These are phyloP conservation scores for Eutrema heterophyllum DNA, from an alignment of 345 rosid genomes.

Conservation along the genomic window DNA sequence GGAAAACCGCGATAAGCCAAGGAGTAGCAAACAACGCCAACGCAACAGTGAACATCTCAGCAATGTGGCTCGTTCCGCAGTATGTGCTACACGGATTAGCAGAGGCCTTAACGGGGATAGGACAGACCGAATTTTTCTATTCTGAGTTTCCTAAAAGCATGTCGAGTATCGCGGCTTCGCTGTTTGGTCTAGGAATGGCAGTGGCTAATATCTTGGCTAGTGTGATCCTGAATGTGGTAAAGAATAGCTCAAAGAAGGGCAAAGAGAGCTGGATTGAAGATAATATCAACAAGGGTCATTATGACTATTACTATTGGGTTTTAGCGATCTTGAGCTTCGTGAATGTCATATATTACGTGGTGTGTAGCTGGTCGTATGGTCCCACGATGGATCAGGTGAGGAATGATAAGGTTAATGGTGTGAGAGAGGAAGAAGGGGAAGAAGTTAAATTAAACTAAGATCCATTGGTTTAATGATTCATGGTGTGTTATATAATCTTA, in stretches of 20 bases:
- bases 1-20: conserved; percentile 51
- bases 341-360: conserved; percentile 57
- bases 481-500: conserved; percentile 11
- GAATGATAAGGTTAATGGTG: conserved; percentile 38
- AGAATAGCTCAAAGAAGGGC: conserved; percentile 40
- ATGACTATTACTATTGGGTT: conserved; percentile 73
- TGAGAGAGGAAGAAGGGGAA: conserved; percentile 34
- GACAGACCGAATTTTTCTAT: conserved; percentile 75
- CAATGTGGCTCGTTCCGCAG: conserved; percentile 75
- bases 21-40: conserved; percentile 40
- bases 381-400: conserved; percentile 40
- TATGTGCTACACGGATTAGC: conserved; percentile 56
- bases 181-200: conserved; percentile 65
- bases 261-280: conserved; percentile 64
- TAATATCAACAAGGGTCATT: conserved; percentile 65
- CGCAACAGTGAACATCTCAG: conserved; percentile 54
- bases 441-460: conserved; percentile 24
- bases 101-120: conserved; percentile 71
- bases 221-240: conserved; percentile 41
- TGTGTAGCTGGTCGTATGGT: conserved; percentile 78
- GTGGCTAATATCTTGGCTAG: conserved; percentile 62
- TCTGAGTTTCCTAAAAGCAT: conserved; percentile 73
- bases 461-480: not conserved
- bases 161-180: conserved; percentile 64
- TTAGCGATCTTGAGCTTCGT: conserved; percentile 54